These are phyloP conservation scores for Backusella macrospora DNA, from an alignment of 192 early-diverging fungal genomes.

Conservation along the genomic window DNA sequence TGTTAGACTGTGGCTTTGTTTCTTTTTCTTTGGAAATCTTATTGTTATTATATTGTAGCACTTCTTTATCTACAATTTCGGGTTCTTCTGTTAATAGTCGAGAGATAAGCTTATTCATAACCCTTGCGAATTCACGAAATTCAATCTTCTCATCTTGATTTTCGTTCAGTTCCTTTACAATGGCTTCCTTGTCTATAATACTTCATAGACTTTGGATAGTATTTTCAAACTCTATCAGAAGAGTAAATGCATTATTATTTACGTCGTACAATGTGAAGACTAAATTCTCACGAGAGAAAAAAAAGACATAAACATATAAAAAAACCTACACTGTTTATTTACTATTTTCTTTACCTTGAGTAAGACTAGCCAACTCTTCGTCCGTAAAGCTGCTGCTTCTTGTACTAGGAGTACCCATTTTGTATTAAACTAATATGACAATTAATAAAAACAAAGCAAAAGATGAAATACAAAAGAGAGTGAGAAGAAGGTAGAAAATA, in stretches of 20 bases:
- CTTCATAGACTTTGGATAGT: slow-evolving; percentile 7
- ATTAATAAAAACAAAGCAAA: neutral
- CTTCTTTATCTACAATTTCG: neutral
- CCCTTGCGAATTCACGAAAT: slow-evolving; percentile 26
- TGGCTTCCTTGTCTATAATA: neutral
- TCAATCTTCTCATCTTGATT: slow-evolving; percentile 24
- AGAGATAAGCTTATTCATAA: slow-evolving; percentile 19
- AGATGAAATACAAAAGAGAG: neutral
- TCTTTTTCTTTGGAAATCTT: neutral
- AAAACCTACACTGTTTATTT: neutral
- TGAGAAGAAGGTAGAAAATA: neutral
- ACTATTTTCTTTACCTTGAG: slow-evolving; percentile 5
- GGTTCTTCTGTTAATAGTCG: neutral
- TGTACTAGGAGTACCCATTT: neutral
- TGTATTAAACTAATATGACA: neutral
- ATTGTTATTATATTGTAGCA: neutral
- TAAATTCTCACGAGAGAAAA: neutral
- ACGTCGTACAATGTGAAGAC: slow-evolving; percentile 22
- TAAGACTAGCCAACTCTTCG: slow-evolving; percentile 15
- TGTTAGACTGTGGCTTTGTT: neutral
- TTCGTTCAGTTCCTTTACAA: neutral
- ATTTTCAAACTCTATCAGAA: slow-evolving; percentile 12
- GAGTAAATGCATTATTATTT: slow-evolving; percentile 7
- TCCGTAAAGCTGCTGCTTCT: neutral
- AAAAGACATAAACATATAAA: neutral